phyloP scores from a whole-genome alignment of 352 stramenopile species.

The Peronospora farinosa region DNA sequence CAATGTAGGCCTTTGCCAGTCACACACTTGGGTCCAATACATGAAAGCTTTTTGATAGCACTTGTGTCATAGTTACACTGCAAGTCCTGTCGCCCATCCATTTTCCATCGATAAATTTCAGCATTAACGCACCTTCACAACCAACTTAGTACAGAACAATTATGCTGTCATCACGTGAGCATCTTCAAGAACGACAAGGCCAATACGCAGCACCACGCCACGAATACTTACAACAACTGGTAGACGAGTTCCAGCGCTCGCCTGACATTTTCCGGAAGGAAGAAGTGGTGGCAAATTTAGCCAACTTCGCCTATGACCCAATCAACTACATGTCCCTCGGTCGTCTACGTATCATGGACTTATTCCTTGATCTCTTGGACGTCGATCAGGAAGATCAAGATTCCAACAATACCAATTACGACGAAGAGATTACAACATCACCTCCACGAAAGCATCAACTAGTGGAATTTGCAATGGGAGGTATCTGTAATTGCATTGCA shows the following conservation, averaged over 20 bases:
- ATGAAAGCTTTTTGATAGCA: conserved; percentile 3
- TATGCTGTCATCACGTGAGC: conserved; percentile 63
- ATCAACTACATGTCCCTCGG: conserved; percentile 69
- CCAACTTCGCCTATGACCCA: conserved; percentile 83
- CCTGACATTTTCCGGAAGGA: conserved; percentile 53
- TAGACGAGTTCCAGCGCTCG: conserved; percentile 66
- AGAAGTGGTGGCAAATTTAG: conserved; percentile 72
- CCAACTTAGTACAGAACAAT: not conserved
- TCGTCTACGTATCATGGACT: conserved; percentile 54
- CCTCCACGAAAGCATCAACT: conserved; percentile 28
- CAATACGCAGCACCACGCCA: conserved; percentile 60
- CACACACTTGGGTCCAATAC: not conserved
- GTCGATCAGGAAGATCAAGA: conserved; percentile 29
- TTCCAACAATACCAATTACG: not conserved
- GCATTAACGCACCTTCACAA: not conserved
- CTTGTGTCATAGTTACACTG: conserved; percentile 21
- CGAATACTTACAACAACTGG: conserved; percentile 72
- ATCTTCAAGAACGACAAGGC: conserved; percentile 55
- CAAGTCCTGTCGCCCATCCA: conserved; percentile 6
- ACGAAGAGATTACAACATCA: conserved; percentile 4
- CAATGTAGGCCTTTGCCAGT: not conserved
- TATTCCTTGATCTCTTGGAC: conserved; percentile 74
- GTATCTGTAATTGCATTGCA: conserved; percentile 73
- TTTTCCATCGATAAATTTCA: conserved; percentile 1
- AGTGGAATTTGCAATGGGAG: conserved; percentile 61